Evolutionary conservation across 495 filamentous ascomycete species (phyloP).

Genomic region (Penicillium riverlandense): DNA sequence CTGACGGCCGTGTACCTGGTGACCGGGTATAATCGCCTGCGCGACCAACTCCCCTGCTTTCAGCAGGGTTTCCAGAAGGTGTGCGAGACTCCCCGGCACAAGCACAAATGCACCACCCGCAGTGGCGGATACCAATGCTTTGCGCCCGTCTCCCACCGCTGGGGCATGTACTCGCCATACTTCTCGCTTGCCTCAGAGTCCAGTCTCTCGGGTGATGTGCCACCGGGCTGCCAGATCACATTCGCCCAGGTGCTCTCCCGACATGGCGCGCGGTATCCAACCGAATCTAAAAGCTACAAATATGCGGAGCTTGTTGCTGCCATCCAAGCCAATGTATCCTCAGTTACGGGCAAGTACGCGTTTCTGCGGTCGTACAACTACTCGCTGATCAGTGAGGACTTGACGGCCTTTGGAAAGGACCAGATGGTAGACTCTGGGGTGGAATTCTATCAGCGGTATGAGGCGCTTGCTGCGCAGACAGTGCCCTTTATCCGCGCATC

Average conservation of each 20-base stretch:
- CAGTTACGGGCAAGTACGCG: constrained; percentile 48
- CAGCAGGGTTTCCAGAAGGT: background rate
- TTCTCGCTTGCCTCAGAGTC: constrained; percentile 57
- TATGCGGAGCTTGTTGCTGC: constrained; percentile 51
- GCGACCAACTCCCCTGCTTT: background rate
- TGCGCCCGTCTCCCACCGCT: constrained; percentile 54
- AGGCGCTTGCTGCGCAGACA: constrained; percentile 40
- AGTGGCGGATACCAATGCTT: constrained; percentile 58
- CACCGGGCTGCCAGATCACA: constrained; percentile 58
- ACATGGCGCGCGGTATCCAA: constrained; percentile 81
- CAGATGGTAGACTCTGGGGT: constrained; percentile 69
- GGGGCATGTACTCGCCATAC: constrained; percentile 85
- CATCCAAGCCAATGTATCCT: constrained; percentile 51
- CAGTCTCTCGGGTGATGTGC: constrained; percentile 47
- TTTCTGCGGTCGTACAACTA: constrained; percentile 68
- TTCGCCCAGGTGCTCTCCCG: constrained; percentile 75
- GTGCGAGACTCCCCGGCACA: background rate
- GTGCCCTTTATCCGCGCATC: constrained; percentile 67
- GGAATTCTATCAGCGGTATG: constrained; percentile 67
- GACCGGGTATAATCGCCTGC: background rate
- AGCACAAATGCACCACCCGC: constrained; percentile 47
- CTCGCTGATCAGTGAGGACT: constrained; percentile 63
- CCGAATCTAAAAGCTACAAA: constrained; percentile 46
- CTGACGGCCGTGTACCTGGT: background rate
- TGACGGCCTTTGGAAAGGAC: constrained; percentile 64